phyloP scores from a whole-genome alignment of 2,329 filamentous ascomycete species.

The Penicillium sp. region DNA sequence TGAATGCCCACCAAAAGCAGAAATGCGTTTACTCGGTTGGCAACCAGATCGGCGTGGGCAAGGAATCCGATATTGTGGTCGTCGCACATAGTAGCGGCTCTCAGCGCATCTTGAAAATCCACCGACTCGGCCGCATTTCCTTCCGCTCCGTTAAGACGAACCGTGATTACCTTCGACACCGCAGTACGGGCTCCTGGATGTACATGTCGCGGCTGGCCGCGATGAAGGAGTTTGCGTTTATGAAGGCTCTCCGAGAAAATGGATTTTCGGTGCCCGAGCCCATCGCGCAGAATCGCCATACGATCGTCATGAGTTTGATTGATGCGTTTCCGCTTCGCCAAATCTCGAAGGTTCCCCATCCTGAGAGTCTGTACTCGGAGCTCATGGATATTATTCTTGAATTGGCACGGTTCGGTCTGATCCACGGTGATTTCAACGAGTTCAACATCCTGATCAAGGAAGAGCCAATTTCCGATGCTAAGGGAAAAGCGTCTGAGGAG shows the following conservation, averaged over 20 bases:
- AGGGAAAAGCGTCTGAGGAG: constrained; percentile 35
- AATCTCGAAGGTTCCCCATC: constrained; percentile 75
- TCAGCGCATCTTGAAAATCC: constrained; percentile 88
- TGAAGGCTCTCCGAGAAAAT: constrained; percentile 75
- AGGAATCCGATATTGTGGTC: constrained; percentile 95
- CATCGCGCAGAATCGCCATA: constrained; percentile 83
- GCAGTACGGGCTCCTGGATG: constrained; percentile 85
- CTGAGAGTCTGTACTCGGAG: constrained; percentile 81
- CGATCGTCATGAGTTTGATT: constrained; percentile 90
- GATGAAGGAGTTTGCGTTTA: constrained; percentile 90
- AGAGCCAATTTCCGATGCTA: constrained; percentile 38
- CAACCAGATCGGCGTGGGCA: constrained; percentile 90
- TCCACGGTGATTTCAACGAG: constrained; percentile 98
- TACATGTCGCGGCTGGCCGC: constrained; percentile 91
- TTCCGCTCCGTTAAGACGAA: constrained; percentile 96
- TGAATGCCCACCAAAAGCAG: constrained; percentile 78
- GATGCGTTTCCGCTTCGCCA: constrained; percentile 89
- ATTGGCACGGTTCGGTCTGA: constrained; percentile 78
- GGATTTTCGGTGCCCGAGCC: constrained; percentile 88
- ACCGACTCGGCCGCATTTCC: constrained; percentile 88
- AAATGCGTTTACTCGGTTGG: constrained; percentile 85
- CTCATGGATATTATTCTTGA: constrained; percentile 79
- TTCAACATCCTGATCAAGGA: constrained; percentile 97
- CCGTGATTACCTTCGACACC: constrained; percentile 85
- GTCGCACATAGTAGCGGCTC: constrained; percentile 72